A percentile compares a stretch with the other conserved stretches of the same genome.
Conservation (phyloP, 257 asterid species). For the Marsdenia floribunda region DNA sequence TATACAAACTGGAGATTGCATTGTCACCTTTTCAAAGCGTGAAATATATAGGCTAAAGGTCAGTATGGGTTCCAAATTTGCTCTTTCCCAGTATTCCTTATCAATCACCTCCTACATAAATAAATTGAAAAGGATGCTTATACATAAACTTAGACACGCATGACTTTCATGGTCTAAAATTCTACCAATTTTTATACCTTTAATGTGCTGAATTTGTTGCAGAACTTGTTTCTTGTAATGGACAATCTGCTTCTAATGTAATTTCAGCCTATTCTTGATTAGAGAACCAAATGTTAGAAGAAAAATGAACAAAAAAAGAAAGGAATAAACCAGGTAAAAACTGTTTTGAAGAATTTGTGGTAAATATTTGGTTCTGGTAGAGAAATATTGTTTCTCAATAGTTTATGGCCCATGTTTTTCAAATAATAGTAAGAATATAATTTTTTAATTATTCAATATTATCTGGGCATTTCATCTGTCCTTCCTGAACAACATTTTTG, state of each 20-base stretch:
- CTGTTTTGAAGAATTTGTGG: neutral
- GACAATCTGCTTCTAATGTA: neutral
- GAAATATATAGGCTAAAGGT: constrained; percentile 79
- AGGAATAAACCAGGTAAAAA: neutral
- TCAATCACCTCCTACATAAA: neutral
- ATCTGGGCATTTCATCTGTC: neutral
- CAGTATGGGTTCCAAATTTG: constrained; percentile 7
- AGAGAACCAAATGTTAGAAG: neutral
- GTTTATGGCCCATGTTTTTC: neutral
- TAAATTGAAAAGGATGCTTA: neutral
- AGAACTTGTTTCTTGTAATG: neutral
- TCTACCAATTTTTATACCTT: neutral
- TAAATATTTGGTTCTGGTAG: neutral
- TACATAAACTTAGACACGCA: neutral
- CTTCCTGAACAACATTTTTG: too few species aligned
- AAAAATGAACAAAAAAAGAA: too few species aligned
- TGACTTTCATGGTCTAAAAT: neutral
- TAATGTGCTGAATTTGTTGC: neutral
- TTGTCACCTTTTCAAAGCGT: constrained; percentile 85
- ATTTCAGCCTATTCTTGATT: neutral
- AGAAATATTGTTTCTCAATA: neutral
- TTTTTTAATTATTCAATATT: neutral
- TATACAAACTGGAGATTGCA: constrained; percentile 77
- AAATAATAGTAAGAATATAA: neutral
- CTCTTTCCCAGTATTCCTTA: neutral